Conservation (phyloP, 2,329 filamentous ascomycete species). For the Parafenestella ontariensis region DNA sequence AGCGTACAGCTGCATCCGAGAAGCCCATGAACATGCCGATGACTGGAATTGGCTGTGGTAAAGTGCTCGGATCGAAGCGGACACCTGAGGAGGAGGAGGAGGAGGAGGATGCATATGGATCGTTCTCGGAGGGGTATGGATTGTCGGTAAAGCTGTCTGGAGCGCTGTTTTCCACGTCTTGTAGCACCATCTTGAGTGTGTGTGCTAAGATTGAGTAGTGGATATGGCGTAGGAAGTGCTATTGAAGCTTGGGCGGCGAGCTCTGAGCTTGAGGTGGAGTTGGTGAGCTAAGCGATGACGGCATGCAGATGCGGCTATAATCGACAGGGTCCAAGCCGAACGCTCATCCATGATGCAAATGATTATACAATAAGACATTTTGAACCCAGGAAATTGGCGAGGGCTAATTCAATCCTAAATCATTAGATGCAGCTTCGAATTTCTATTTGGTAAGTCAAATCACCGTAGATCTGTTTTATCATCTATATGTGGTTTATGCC, state of each 20-base stretch:
- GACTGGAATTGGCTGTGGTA: conserved; percentile 48
- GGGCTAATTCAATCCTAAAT: too few species aligned
- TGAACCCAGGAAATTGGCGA: not conserved
- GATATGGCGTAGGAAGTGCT: conserved; percentile 40
- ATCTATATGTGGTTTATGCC: too few species aligned
- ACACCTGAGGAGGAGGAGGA: conserved; percentile 6
- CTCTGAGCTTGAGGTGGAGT: conserved; percentile 8
- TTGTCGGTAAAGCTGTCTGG: conserved; percentile 42
- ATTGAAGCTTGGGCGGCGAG: conserved; percentile 28
- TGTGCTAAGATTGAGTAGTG: conserved; percentile 26
- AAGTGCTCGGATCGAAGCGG: conserved; percentile 47
- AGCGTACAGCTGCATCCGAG: conserved; percentile 30
- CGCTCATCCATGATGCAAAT: conserved; percentile 7
- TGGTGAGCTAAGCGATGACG: conserved; percentile 37
- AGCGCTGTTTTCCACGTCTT: conserved; percentile 43
- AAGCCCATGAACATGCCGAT: conserved; percentile 41
- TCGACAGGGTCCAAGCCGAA: conserved; percentile 15
- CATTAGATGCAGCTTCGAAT: too few species aligned
- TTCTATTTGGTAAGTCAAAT: too few species aligned
- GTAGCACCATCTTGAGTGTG: conserved; percentile 49
- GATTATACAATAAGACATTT: not conserved
- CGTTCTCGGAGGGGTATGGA: conserved; percentile 45
- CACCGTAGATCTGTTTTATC: not conserved
- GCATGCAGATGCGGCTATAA: conserved; percentile 24
- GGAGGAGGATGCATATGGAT: conserved; percentile 43